Base-by-base conservation (phyloP, 2,329 filamentous ascomycete species). In the Fusarium sp. region DNA sequence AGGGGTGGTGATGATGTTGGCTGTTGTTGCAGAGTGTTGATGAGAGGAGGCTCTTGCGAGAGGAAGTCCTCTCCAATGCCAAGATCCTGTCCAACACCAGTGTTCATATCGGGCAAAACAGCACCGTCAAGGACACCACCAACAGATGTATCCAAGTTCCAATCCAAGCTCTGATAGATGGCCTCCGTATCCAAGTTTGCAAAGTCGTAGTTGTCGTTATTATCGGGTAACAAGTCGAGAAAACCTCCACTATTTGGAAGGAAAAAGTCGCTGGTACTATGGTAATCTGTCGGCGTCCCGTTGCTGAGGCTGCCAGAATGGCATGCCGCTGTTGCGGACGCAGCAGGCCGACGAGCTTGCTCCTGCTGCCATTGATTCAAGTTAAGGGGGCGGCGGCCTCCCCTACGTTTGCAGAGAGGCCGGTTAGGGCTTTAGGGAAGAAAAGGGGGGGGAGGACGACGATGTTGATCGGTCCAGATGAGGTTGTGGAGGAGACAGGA, bases 311-410 rank as follows among this genome's bases (percentile, higher is more conserved):
- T 76, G 73, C 74, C 64, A 71, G 68, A 38, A 67, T 53, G 53
- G 64, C 73, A 75, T 76, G 63, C n/a, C 31, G 56, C n/a, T 22
- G 27, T 36, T 11, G 17, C 71, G 65, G 62, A 46, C 38, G 38
- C 76, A 76, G 9, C 1, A 20, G 33, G 71, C 31, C 10, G 62
- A n/a, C 6, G 71, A 42, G 69, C n/a, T 74, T 46, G 31, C 62
- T 12, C 31, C 11, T n/a, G 70, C 68, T n/a, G 2, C 66, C 76
- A 78, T 78, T 75, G 74, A 67, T 78, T 77, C 76, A 78, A 76
- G 75, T 75, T 78, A 72, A 51, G 71, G 74, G 71, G 72, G 75
- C 53, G 22, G 61, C 70, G 74, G 75, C 75, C 75, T 78, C 72
- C 75, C 75, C 74, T 77, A 73, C 66, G 59, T 46, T 17, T 63